These are phyloP conservation scores for Aphanomyces cochlioides DNA, from an alignment of 352 stramenopile genomes.

Conservation along the genomic window DNA sequence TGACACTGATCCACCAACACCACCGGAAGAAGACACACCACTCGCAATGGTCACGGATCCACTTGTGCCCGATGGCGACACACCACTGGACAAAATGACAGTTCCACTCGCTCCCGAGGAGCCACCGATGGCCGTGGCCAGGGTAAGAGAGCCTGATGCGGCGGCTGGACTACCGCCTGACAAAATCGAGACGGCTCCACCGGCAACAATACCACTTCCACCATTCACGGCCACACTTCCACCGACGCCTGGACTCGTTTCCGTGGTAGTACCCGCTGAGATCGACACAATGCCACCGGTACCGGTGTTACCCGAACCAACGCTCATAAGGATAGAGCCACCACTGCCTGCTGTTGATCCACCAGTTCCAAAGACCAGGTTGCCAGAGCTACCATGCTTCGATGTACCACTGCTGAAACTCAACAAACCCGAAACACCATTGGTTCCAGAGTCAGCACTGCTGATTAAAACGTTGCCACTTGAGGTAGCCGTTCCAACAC, in stretches of 20 bases:
- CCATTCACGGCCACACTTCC: conserved; percentile 31
- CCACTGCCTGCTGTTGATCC: too few species aligned
- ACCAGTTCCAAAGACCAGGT: conserved; percentile 4
- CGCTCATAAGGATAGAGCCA: neutral
- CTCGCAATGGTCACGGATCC: conserved; percentile 34
- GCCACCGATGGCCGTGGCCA: conserved; percentile 5
- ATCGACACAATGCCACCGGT: conserved; percentile 28
- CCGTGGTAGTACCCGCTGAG: conserved; percentile 24
- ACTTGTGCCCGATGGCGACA: conserved; percentile 34
- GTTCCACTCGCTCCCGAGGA: conserved; percentile 25
- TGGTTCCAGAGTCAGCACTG: neutral
- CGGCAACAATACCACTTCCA: conserved; percentile 32
- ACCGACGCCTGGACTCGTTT: conserved; percentile 15
- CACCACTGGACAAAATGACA: conserved; percentile 38
- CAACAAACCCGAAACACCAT: too few species aligned
- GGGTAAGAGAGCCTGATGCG: neutral
- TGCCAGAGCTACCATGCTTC: conserved; percentile 9
- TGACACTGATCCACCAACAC: conserved; percentile 21
- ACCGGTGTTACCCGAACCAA: too few species aligned
- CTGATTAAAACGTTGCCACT: conserved; percentile 23
- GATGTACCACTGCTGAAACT: conserved; percentile 23
- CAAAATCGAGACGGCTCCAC: conserved; percentile 41
- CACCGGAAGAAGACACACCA: neutral
- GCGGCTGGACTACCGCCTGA: conserved; percentile 23
- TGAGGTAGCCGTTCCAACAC: neutral